Evolutionary conservation across 192 early-diverging fungal species (phyloP), one percentile per base, ranked within the genome.

Genomic region (Tieghemiomyces parasiticus): DNA sequence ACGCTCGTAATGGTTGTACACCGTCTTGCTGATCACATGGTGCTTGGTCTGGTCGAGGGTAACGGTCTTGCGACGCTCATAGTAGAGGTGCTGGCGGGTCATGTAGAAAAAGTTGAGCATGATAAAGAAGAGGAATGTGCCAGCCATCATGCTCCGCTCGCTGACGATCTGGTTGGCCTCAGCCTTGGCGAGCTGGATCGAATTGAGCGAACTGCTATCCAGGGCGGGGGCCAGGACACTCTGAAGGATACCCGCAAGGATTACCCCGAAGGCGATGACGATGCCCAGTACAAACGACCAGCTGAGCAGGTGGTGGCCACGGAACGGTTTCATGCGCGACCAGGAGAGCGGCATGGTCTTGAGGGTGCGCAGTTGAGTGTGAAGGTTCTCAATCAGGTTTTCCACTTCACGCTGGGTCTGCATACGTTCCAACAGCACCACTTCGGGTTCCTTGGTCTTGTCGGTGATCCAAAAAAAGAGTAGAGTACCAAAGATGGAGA

Each of bases 351-450:
- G 70, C 50, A 82, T 62, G 0, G 70, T 69, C 4, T 67, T 61
- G 38, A 78, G 65, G 51, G 78, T 74, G 60, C 62, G 68, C 29
- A 68, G 63, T 61, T 79, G 80, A 34, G 72, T 61, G 12, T 76
- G 70, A 60, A 82, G 63, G 51, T 75, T 82, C 47, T 82, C 78
- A 0, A 75, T 71, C 2, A 82, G 65, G 58, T 72, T 74, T 59
- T 79, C 78, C 25, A 79, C 76, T 44, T 82, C 78, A 8, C 70
- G 67, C 63, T 79, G 75, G 1, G 80, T 78, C 24, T 65, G 75
- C n/a, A 82, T 74, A 59, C 77, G 71, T 53, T 73, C 68, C 51
- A 74, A 63, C 24, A 82, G 65, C 55, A 66, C 72, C 51, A 74
- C 69, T 42, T 78, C 78, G 1, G 74, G 71, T 19, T 75, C 78